A percentile compares a stretch with the other conserved stretches of the same genome.
Evolutionary conservation across 306 rosid species (phyloP).

Genomic region (Urtica urens): DNA sequence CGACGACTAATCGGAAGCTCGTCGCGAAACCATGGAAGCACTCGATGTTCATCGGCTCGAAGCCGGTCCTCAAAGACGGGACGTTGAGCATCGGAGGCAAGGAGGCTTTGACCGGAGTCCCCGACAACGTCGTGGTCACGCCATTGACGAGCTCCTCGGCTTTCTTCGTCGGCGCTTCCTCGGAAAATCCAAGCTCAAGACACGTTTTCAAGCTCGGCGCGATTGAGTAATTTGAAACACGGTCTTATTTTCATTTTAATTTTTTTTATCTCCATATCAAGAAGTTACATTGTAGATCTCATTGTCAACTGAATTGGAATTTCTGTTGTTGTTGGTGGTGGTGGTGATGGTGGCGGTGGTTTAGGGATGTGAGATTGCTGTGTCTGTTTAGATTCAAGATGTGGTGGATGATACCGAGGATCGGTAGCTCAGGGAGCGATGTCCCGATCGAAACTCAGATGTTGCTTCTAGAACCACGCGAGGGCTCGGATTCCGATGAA

Average conservation of each 20-base stretch:
- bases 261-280: neutral
- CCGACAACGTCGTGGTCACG: constrained; percentile 23
- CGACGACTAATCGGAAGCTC: constrained; percentile 9
- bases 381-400: constrained; percentile 18
- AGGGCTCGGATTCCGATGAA: constrained; percentile 1
- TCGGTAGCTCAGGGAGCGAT: constrained; percentile 21
- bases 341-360: neutral
- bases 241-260: neutral
- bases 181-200: constrained; percentile 13
- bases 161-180: constrained; percentile 29
- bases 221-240: constrained; percentile 7
- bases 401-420: constrained; percentile 27
- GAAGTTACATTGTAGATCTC: too few relatives aligned
- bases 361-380: constrained; percentile 19
- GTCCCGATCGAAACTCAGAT: constrained; percentile 24
- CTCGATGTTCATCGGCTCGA: constrained; percentile 16
- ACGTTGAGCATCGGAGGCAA: constrained; percentile 16
- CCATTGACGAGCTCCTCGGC: constrained; percentile 22
- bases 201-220: constrained; percentile 29
- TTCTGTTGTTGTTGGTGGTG: too few relatives aligned
- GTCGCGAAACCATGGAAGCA: constrained; percentile 14
- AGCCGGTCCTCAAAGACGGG: constrained; percentile 22
- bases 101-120: constrained; percentile 20
- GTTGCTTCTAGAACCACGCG: constrained; percentile 18
- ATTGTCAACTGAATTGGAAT: too few relatives aligned